Percentiles rank a stretch among this genome's conserved stretches.
phyloP scores from a whole-genome alignment of 163 green algal species.

The Scenedesmus sp. region DNA sequence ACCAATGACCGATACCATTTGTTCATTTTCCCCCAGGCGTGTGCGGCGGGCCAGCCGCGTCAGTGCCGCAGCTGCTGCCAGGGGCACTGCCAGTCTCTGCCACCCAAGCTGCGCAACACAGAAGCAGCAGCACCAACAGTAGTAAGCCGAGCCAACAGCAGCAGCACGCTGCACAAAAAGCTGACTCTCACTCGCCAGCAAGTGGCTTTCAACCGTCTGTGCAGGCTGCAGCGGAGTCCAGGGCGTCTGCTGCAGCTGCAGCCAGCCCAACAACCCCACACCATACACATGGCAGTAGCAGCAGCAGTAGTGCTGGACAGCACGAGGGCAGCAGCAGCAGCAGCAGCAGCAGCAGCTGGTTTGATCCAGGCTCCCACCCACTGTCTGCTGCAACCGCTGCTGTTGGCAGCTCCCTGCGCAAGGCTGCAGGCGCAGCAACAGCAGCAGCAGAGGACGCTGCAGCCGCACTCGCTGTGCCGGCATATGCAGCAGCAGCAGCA shows the following conservation, averaged over 20 bases:
- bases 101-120: not conserved
- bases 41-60: not conserved
- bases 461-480: not conserved
- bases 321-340: not conserved
- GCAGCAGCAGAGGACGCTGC: slow-evolving; percentile 4
- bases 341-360: slow-evolving; percentile 8
- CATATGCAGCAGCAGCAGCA: not conserved
- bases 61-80: slow-evolving; percentile 1
- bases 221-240: no score
- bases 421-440: not conserved
- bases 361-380: not conserved
- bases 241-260: no score
- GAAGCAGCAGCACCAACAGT: no score
- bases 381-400: slow-evolving; percentile 1
- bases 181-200: no score
- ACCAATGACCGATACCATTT: not conserved
- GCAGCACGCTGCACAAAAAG: not conserved
- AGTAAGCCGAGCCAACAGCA: not conserved
- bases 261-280: no score
- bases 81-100: not conserved
- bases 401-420: not conserved
- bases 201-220: no score
- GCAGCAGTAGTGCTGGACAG: not conserved
- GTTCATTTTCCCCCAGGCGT: not conserved
- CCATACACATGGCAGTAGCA: not conserved